These are phyloP conservation scores for Pelargonium australe DNA, from an alignment of 441 rosid species.

Conservation along the genomic window DNA sequence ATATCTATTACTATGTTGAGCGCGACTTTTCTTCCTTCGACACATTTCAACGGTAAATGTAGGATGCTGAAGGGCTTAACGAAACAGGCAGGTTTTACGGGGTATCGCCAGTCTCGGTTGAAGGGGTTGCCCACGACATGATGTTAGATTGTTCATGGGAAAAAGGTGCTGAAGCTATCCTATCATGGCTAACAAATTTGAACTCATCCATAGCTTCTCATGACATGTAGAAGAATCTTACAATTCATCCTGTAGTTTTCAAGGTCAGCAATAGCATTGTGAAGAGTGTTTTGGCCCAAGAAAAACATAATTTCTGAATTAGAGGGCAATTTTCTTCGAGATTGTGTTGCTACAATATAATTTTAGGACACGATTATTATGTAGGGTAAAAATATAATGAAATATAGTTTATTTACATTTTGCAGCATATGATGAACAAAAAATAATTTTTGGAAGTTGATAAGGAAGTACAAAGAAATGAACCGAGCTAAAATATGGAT, in stretches of 20 bases:
- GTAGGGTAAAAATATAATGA: too few relatives aligned
- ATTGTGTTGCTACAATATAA: too few relatives aligned
- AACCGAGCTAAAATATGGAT: too few relatives aligned
- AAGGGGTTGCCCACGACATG: slow-evolving; percentile 81
- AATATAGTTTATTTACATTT: too few relatives aligned
- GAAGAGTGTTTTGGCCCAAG: slow-evolving; percentile 2
- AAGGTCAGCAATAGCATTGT: not conserved
- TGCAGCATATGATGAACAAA: too few relatives aligned
- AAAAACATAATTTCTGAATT: too few relatives aligned
- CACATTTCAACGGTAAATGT: not conserved
- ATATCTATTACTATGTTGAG: too few relatives aligned
- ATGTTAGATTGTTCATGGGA: slow-evolving; percentile 87
- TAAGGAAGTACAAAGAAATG: too few relatives aligned
- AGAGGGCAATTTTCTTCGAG: too few relatives aligned
- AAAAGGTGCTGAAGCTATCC: slow-evolving; percentile 48
- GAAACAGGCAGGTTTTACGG: slow-evolving; percentile 67
- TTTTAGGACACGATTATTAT: too few relatives aligned
- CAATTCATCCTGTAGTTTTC: not conserved
- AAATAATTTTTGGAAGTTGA: too few relatives aligned
- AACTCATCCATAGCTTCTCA: slow-evolving; percentile 13
- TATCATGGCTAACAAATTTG: slow-evolving; percentile 46
- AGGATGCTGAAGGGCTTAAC: slow-evolving; percentile 59
- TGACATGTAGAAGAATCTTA: not conserved
- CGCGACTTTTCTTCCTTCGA: not conserved
- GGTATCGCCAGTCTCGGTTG: slow-evolving; percentile 44